Evolutionary conservation across 2,329 filamentous ascomycete genomes (phyloP).

Genomic region (Metarhizium rileyi): DNA sequence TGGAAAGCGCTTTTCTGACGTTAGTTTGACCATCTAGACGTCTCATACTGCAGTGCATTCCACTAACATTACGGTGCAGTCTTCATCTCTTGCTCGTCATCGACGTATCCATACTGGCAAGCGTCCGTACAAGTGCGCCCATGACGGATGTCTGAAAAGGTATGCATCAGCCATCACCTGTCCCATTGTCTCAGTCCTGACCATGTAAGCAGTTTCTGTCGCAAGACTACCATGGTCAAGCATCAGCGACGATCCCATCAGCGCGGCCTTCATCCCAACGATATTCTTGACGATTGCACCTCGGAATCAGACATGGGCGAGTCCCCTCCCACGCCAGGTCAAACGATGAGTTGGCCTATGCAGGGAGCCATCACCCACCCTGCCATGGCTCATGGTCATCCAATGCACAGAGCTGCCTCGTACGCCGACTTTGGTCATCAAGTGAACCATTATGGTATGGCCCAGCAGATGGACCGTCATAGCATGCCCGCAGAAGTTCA

Average conservation of each 20-base stretch:
- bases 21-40: constrained; percentile 29
- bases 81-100: constrained; percentile 55
- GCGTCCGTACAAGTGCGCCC: constrained; percentile 53
- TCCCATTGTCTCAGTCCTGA: neutral
- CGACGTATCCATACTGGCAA: constrained; percentile 58
- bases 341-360: constrained; percentile 43
- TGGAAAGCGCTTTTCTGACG: constrained; percentile 61
- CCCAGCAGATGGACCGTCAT: constrained; percentile 34
- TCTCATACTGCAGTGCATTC: neutral
- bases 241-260: constrained; percentile 54
- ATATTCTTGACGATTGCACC: constrained; percentile 42
- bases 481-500: constrained; percentile 33
- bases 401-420: constrained; percentile 42
- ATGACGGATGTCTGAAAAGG: constrained; percentile 54
- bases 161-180: constrained; percentile 13
- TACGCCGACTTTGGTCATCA: constrained; percentile 46
- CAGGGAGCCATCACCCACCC: constrained; percentile 29
- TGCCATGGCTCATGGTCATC: constrained; percentile 25
- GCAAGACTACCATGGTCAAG: constrained; percentile 64
- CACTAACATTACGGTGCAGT: constrained; percentile 30
- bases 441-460: constrained; percentile 33
- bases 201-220: constrained; percentile 46
- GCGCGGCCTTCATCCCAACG: constrained; percentile 45
- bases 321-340: constrained; percentile 48
- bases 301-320: constrained; percentile 50